phyloP scores from a whole-genome alignment of 2,329 filamentous ascomycete species.

The Fusarium ambrosium region DNA sequence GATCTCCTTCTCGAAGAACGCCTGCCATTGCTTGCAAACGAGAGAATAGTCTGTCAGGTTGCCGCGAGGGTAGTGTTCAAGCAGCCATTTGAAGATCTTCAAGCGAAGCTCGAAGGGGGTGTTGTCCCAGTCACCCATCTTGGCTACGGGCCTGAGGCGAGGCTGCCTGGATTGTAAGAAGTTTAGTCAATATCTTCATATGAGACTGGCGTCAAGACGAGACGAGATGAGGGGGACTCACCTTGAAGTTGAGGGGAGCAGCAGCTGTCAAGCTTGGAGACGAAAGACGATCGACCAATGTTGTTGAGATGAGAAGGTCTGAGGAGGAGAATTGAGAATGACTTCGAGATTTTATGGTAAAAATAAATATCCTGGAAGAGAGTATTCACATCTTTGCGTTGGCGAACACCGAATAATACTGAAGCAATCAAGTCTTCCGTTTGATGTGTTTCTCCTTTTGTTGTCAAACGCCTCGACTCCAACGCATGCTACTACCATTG shows the following conservation, averaged over 20 bases:
- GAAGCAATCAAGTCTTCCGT: neutral
- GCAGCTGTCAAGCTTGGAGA: neutral
- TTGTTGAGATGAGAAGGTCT: neutral
- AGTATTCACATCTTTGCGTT: neutral
- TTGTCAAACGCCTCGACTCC: neutral
- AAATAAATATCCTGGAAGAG: neutral
- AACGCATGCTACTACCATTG: constrained; percentile 11
- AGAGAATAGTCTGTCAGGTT: constrained; percentile 1
- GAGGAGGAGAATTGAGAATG: neutral
- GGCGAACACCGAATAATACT: neutral
- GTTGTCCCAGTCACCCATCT: neutral
- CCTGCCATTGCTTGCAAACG: constrained; percentile 4
- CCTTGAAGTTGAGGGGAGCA: neutral
- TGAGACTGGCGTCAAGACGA: too few species aligned
- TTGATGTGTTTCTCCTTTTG: neutral
- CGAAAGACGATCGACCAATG: neutral
- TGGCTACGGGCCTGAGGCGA: neutral
- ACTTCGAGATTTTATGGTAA: neutral
- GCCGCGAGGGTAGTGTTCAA: too few species aligned
- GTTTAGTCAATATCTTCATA: neutral
- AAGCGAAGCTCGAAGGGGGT: neutral
- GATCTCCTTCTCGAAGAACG: constrained; percentile 6
- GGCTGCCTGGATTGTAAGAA: too few species aligned
- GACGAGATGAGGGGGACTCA: neutral
- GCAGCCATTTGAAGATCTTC: neutral